Percentiles rank a stretch among this genome's conserved stretches.
Conservation (phyloP, 495 filamentous ascomycete genomes). For the Bathelium albidoporum region DNA sequence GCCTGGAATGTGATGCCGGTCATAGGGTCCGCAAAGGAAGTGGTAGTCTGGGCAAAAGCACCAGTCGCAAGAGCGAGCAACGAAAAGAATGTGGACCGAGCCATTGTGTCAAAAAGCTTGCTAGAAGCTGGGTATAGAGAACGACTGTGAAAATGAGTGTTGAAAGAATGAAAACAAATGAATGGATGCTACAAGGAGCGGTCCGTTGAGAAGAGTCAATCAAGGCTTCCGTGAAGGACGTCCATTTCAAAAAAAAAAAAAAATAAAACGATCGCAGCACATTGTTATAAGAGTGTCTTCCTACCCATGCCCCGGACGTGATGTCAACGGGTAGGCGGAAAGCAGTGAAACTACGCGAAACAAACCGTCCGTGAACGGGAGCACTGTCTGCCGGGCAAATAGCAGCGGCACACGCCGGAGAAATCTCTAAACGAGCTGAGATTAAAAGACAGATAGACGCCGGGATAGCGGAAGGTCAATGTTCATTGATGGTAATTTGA, state of each 20-base stretch:
- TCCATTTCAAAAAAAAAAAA: no score
- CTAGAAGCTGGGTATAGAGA: neutral
- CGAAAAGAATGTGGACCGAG: constrained; percentile 1
- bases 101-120: constrained; percentile 3
- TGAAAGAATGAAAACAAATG: constrained; percentile 1
- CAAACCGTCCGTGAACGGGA: neutral
- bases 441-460: neutral
- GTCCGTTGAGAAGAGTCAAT: neutral
- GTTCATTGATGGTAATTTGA: constrained; percentile 2
- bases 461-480: neutral
- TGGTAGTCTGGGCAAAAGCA: neutral
- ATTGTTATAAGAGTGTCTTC: neutral
- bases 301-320: neutral
- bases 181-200: neutral
- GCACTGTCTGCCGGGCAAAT: neutral
- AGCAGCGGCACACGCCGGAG: neutral
- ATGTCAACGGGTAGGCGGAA: neutral
- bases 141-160: neutral
- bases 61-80: neutral
- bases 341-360: constrained; percentile 1
- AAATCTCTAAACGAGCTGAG: neutral
- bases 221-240: neutral
- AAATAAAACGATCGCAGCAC: neutral
- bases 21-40: constrained; percentile 20
- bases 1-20: constrained; percentile 25